Evolutionary conservation across 306 rosid genomes (phyloP).

Genomic region (Quercus parvula): DNA sequence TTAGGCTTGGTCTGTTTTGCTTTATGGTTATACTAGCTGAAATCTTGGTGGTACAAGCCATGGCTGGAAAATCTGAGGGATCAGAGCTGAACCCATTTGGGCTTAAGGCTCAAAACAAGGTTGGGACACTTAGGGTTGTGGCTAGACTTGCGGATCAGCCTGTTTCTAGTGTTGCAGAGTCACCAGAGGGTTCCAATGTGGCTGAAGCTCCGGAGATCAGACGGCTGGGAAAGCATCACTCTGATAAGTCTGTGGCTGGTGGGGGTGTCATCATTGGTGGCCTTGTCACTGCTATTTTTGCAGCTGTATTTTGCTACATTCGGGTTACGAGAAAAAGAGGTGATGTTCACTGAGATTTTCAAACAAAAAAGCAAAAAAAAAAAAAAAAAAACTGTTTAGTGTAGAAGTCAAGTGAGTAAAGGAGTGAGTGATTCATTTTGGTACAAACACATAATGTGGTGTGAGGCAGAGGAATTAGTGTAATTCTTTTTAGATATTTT

Average conservation of each 20-base stretch:
- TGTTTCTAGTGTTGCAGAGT: constrained; percentile 21
- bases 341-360: neutral
- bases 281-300: constrained; percentile 68
- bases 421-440: neutral
- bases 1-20: constrained; percentile 36
- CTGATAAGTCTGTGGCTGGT: constrained; percentile 75
- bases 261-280: constrained; percentile 93
- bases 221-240: constrained; percentile 59
- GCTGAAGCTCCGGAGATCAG: constrained; percentile 61
- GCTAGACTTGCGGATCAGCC: constrained; percentile 19
- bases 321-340: neutral
- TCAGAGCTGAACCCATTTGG: constrained; percentile 22
- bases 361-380: too few species aligned
- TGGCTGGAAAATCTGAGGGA: constrained; percentile 28
- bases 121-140: neutral
- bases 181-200: constrained; percentile 19
- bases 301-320: constrained; percentile 55
- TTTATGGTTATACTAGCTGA: constrained; percentile 24
- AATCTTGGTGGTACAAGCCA: constrained; percentile 42
- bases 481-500: neutral
- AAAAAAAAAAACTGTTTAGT: neutral
- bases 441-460: neutral
- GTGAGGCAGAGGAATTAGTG: neutral
- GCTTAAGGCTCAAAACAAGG: constrained; percentile 17
- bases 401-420: neutral